Percentiles rank a stretch among this genome's conserved stretches.
Conservation (phyloP, 768 basidiomycete genomes). For the Rubroboletus pulcherrimus region DNA sequence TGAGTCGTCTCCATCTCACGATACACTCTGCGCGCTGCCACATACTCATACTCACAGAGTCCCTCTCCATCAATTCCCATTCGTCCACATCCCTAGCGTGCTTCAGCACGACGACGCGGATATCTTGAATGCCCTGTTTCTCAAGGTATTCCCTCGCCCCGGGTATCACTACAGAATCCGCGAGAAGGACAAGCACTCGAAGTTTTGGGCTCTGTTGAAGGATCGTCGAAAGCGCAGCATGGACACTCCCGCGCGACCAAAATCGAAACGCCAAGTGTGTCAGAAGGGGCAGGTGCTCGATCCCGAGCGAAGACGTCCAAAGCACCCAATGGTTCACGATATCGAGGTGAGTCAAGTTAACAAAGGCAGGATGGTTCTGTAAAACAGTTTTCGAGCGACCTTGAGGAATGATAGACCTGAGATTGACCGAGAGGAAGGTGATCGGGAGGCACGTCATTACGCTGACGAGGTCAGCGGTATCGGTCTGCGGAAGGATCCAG, state of each 20-base stretch:
- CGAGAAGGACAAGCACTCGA: conserved; percentile 9
- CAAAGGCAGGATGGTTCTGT: conserved; percentile 11
- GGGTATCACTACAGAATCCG: conserved; percentile 2
- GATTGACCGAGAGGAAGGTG: conserved; percentile 14
- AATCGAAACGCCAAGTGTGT: conserved; percentile 16
- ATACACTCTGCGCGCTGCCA: conserved; percentile 13
- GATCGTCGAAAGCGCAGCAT: conserved; percentile 2
- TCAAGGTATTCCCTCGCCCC: conserved; percentile 7
- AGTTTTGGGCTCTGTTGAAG: conserved; percentile 1
- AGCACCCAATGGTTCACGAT: conserved; percentile 19
- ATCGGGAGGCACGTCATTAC: conserved; percentile 13
- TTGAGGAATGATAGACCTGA: conserved; percentile 1
- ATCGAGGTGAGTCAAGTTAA: conserved; percentile 17
- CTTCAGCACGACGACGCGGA: conserved; percentile 13
- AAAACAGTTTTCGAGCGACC: background rate
- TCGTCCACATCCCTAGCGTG: conserved; percentile 12
- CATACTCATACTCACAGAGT: conserved; percentile 7
- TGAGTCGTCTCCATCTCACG: conserved; percentile 11
- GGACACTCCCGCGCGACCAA: conserved; percentile 13
- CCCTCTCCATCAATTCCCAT: conserved; percentile 12
- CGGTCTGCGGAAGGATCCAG: conserved; percentile 9
- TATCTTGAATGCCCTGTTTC: conserved; percentile 6
- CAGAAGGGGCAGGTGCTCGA: conserved; percentile 12
- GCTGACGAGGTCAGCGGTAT: background rate
- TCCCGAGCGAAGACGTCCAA: conserved; percentile 15